Percentiles rank a stretch among this genome's conserved stretches.
Conservation (phyloP, 345 rosid genomes). For the Eucalyptus regnans region DNA sequence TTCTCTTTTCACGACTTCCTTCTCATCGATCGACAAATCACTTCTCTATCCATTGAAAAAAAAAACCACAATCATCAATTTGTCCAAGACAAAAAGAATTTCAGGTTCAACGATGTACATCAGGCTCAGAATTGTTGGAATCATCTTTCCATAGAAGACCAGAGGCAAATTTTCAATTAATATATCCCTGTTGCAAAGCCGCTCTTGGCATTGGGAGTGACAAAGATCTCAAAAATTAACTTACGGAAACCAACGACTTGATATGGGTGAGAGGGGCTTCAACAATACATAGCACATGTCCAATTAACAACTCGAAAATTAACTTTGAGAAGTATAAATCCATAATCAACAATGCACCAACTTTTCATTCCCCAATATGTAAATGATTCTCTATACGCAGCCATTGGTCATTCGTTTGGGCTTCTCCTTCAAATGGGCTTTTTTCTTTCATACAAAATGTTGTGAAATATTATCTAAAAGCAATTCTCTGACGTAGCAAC, state of each 20-base stretch:
- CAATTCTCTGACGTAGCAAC: not conserved
- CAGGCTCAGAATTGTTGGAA: not conserved
- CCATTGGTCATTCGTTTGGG: not conserved
- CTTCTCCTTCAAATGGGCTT: not conserved
- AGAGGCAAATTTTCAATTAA: not conserved
- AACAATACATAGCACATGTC: not conserved
- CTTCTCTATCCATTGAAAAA: not conserved
- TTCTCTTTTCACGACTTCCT: not conserved
- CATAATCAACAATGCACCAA: not conserved
- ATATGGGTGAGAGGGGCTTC: not conserved
- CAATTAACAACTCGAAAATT: not conserved
- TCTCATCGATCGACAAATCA: not conserved
- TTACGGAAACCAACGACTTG: not conserved
- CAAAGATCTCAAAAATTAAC: not conserved
- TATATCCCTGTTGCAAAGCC: not conserved
- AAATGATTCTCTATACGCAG: not conserved
- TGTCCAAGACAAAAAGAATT: not conserved
- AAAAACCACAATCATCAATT: not conserved
- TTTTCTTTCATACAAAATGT: not conserved
- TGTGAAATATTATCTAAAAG: not conserved
- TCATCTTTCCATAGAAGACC: not conserved
- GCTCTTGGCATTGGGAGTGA: not conserved
- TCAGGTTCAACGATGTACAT: not conserved
- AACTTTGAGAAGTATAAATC: not conserved
- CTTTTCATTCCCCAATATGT: not conserved